phyloP scores from a whole-genome alignment of 163 green algal genomes.

The Chlamydomonas reinhardtii region DNA sequence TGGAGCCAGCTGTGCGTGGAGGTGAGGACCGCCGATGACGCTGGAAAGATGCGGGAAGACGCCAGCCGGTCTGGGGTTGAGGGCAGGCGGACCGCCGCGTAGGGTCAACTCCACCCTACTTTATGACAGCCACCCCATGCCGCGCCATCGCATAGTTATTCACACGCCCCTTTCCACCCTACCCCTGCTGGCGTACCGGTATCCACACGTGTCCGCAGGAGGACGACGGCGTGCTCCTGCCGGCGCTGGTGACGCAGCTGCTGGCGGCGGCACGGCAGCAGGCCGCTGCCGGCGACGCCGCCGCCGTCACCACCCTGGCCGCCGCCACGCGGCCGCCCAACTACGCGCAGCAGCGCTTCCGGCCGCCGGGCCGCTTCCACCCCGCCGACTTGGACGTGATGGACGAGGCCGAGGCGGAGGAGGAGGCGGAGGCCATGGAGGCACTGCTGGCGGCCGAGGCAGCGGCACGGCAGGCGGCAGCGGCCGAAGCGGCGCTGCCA shows the following conservation, averaged over 20 bases:
- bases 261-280: neutral
- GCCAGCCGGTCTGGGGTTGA: no score
- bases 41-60: no score
- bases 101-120: no score
- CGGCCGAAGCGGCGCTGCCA: no score
- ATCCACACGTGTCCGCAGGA: neutral
- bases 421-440: neutral
- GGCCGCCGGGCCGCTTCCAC: constrained; percentile 15
- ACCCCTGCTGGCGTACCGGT: no score
- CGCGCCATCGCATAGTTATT: no score
- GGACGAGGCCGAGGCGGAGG: constrained; percentile 6
- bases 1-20: constrained; percentile 10
- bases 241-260: constrained; percentile 15
- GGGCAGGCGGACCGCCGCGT: no score
- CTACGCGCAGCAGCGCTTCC: neutral
- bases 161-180: no score
- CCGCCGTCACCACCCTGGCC: neutral
- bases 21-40: no score
- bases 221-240: constrained; percentile 35
- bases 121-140: no score
- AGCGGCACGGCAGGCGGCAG: no score
- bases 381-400: constrained; percentile 32
- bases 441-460: neutral
- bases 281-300: neutral
- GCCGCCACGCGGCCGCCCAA: no score